phyloP scores from a whole-genome alignment of 73 alveolate species.

The Paramecium pentaurelia region DNA sequence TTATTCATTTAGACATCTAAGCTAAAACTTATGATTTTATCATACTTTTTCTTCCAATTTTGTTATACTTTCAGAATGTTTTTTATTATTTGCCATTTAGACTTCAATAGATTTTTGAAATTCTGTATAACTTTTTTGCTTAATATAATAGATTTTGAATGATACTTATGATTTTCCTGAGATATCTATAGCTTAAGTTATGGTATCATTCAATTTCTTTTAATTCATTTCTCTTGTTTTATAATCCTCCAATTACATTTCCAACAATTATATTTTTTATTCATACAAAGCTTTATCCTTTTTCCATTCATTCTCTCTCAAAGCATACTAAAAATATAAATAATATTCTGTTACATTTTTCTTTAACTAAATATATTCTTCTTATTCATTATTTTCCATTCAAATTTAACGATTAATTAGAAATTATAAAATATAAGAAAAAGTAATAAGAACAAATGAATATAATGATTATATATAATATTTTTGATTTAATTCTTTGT shows the following conservation, averaged over 20 bases:
- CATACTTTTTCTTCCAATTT: background rate
- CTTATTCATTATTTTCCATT: conserved; percentile 5
- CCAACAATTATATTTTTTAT: conserved; percentile 13
- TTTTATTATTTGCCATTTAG: background rate
- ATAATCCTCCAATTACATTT: conserved; percentile 31
- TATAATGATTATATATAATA: background rate
- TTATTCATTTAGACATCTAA: background rate
- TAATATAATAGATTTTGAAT: background rate
- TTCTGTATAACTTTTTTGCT: conserved; percentile 21
- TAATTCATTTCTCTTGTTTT: conserved; percentile 9
- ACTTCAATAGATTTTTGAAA: conserved; percentile 32
- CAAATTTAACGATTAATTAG: conserved; percentile 15
- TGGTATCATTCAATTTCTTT: conserved; percentile 21
- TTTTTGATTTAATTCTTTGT: background rate
- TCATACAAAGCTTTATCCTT: conserved; percentile 38
- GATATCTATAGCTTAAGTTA: background rate
- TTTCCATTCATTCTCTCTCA: conserved; percentile 27
- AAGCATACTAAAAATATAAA: background rate
- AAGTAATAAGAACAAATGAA: background rate
- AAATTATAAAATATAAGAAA: background rate
- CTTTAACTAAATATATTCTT: background rate
- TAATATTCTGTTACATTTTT: background rate
- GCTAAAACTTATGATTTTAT: background rate
- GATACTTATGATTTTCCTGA: background rate
- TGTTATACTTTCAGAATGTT: background rate